Evolutionary conservation across 768 basidiomycete genomes (phyloP).

Genomic region (Plicaturopsis crispa): DNA sequence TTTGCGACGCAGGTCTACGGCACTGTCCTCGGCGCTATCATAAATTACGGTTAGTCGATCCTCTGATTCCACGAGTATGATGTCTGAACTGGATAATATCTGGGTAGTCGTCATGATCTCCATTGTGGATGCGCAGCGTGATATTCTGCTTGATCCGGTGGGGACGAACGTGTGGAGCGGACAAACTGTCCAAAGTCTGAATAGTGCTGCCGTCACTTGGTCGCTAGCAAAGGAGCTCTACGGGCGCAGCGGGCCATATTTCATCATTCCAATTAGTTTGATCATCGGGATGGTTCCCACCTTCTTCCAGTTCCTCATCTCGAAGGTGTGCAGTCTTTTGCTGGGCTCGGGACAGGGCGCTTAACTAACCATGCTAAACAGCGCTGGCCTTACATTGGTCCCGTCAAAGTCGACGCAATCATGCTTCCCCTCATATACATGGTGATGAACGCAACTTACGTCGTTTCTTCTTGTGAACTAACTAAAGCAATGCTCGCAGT

Average conservation of each 20-base stretch:
- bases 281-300: constrained; percentile 48
- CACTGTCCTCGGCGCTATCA: neutral
- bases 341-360: neutral
- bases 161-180: constrained; percentile 62
- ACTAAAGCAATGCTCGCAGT: no score
- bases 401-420: constrained; percentile 38
- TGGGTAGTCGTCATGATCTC: constrained; percentile 49
- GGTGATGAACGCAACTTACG: constrained; percentile 17
- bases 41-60: constrained; percentile 17
- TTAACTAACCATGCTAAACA: constrained; percentile 11
- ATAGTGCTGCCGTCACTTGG: constrained; percentile 58
- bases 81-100: constrained; percentile 1
- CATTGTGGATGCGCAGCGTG: constrained; percentile 43
- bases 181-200: constrained; percentile 41
- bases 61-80: constrained; percentile 25
- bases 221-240: constrained; percentile 54
- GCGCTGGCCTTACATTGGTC: constrained; percentile 50
- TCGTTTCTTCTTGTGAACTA: neutral
- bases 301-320: constrained; percentile 44
- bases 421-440: constrained; percentile 52
- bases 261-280: constrained; percentile 46
- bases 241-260: constrained; percentile 44
- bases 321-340: constrained; percentile 27
- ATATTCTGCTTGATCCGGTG: constrained; percentile 39
- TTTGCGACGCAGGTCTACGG: constrained; percentile 48